Base-by-base conservation (phyloP, 2,329 filamentous ascomycete species). In the Aspergillus intermedius region DNA sequence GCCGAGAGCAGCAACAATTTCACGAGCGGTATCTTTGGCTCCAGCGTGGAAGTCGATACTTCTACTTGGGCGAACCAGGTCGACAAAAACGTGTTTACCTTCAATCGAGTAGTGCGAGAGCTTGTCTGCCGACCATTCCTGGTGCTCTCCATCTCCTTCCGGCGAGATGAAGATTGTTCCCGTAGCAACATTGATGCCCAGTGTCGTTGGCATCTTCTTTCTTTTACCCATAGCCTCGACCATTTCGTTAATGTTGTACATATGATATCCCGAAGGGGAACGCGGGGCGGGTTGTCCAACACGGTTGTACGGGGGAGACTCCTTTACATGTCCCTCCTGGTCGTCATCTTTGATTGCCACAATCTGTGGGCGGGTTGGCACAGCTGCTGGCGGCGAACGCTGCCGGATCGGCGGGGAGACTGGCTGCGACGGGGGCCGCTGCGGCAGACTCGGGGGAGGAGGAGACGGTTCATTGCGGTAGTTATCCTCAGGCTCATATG, bases 231-330 rank as follows among this genome's bases (percentile, higher is more conserved):
- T 91, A 41, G 93, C 83, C n/a, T 90, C 91, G 4, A 95, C 82
- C 87, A 95, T 95, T 71, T 97, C 91, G 65, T 91, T 95, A 60
- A 97, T 91, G 60, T 95, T 96, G 72, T 96, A 97, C 68, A 97
- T 77, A 63, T 94, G 91, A 64, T 91, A 97, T 2, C 88, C 88
- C 15, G 88, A 87, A 4, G 88, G 87, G 2, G 85, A 84, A 25
- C 68, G 64, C 21, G 76, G 73, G 2, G 78, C 72, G 44, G 76
- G 71, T 49, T 77, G 72, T 22, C 71, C 65, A 44, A 70, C 69
- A 60, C 79, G 64, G 56, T 77, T 80, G 57, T 77, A 76, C 6
- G 80, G 78, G 23, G 79, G 79, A 2, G 80, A 82, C 44, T 76
- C 70, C 49, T 73, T 67, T 22, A 79, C 70, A 28, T 57, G 60